Conservation (phyloP, 805 yeast genomes). For the Diddensiella santjacobensis region DNA sequence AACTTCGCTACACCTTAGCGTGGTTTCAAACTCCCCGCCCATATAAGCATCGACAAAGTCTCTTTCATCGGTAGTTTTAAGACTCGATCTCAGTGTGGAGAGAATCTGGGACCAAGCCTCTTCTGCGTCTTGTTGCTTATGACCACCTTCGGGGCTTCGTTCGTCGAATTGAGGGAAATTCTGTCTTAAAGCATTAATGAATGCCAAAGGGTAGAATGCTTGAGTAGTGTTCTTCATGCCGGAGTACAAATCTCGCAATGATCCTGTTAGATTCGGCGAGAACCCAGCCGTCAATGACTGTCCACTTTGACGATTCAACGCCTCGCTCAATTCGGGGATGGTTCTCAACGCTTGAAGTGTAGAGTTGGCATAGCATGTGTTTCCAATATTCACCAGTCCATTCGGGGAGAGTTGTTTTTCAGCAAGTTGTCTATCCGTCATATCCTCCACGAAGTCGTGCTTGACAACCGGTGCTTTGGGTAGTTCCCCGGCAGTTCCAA, state of each 20-base stretch:
- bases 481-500: constrained; percentile 82
- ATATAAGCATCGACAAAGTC: constrained; percentile 52
- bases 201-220: constrained; percentile 63
- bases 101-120: constrained; percentile 85
- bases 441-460: constrained; percentile 66
- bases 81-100: constrained; percentile 43
- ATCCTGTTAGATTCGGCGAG: constrained; percentile 29
- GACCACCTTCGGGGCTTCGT: constrained; percentile 57
- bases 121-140: constrained; percentile 97
- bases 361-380: constrained; percentile 74
- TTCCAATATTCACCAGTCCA: constrained; percentile 68
- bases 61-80: constrained; percentile 38
- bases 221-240: constrained; percentile 33
- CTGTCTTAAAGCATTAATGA: constrained; percentile 52
- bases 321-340: constrained; percentile 47
- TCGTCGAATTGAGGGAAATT: constrained; percentile 88
- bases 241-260: constrained; percentile 31
- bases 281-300: constrained; percentile 20
- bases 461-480: constrained; percentile 44
- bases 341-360: constrained; percentile 54
- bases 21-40: constrained; percentile 59
- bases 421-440: constrained; percentile 43
- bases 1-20: constrained; percentile 57
- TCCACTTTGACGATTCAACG: constrained; percentile 39
- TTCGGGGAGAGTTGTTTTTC: constrained; percentile 48